phyloP scores from a whole-genome alignment of 1,139 yeast genomes.

The Yamadazyma trypodendri region DNA sequence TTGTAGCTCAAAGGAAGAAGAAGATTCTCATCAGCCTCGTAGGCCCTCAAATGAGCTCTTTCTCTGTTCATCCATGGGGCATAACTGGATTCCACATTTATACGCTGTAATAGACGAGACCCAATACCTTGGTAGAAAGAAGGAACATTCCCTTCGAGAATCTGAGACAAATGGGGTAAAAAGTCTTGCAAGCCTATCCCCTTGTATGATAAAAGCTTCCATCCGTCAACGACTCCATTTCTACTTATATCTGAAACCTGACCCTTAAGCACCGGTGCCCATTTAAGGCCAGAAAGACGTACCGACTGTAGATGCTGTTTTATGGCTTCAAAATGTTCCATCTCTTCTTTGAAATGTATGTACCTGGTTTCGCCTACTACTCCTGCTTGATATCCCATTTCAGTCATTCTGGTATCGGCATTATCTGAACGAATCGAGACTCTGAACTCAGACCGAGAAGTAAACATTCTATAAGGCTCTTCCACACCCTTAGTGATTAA shows the following conservation, averaged over 20 bases:
- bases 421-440: slow-evolving; percentile 89
- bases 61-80: slow-evolving; percentile 80
- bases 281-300: slow-evolving; percentile 54
- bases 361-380: slow-evolving; percentile 66
- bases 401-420: slow-evolving; percentile 84
- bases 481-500: slow-evolving; percentile 92
- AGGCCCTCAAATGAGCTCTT: slow-evolving; percentile 66
- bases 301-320: slow-evolving; percentile 45
- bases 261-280: slow-evolving; percentile 56
- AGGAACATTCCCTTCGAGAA: slow-evolving; percentile 22
- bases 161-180: slow-evolving; percentile 29
- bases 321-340: slow-evolving; percentile 43
- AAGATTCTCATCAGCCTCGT: slow-evolving; percentile 78
- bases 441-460: slow-evolving; percentile 92
- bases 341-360: slow-evolving; percentile 46
- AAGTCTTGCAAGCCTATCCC: slow-evolving; percentile 31
- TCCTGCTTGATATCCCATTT: slow-evolving; percentile 64
- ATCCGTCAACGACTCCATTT: slow-evolving; percentile 37
- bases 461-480: slow-evolving; percentile 98
- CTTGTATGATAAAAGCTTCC: slow-evolving; percentile 45
- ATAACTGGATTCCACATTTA: slow-evolving; percentile 79
- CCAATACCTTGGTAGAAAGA: slow-evolving; percentile 34
- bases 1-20: slow-evolving; percentile 64
- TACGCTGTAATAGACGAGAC: slow-evolving; percentile 53
- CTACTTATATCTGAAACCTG: slow-evolving; percentile 43